Evolutionary conservation across 345 rosid genomes (phyloP).

Genomic region (Sisymbrium altissimum): DNA sequence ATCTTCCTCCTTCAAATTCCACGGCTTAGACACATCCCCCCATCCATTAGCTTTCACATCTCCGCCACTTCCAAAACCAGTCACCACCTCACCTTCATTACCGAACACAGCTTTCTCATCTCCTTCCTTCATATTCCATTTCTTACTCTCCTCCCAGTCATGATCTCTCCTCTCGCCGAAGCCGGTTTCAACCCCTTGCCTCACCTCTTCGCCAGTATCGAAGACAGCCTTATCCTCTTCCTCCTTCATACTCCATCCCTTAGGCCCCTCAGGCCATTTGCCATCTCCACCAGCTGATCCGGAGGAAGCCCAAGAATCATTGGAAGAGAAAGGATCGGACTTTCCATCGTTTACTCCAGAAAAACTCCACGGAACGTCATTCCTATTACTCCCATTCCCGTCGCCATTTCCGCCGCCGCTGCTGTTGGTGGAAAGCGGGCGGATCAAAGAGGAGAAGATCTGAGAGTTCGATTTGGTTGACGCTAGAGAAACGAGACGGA

Average conservation of each 20-base stretch:
- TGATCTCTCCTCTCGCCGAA: not conserved
- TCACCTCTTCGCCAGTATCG: constrained; percentile 30
- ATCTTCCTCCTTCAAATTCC: constrained; percentile 52
- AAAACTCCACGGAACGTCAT: constrained; percentile 49
- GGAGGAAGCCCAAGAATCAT: constrained; percentile 31
- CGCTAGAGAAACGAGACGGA: constrained; percentile 44
- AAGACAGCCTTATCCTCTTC: constrained; percentile 42
- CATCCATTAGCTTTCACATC: constrained; percentile 15
- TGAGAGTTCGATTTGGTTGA: constrained; percentile 35
- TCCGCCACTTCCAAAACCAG: not conserved
- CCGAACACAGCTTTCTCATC: constrained; percentile 43
- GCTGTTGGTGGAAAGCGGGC: constrained; percentile 45
- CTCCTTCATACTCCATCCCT: constrained; percentile 47
- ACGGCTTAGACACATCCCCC: constrained; percentile 35
- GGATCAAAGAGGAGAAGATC: constrained; percentile 34
- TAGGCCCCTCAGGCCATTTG: constrained; percentile 40
- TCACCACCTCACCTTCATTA: constrained; percentile 16
- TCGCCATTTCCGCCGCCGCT: constrained; percentile 22
- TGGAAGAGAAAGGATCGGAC: constrained; percentile 35
- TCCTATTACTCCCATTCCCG: constrained; percentile 29
- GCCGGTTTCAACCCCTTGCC: not conserved
- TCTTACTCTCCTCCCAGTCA: constrained; percentile 23
- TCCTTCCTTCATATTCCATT: constrained; percentile 51
- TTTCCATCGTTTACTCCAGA: constrained; percentile 44
- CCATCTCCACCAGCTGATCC: constrained; percentile 29